These are phyloP conservation scores for Tuber indicum DNA, from an alignment of 495 filamentous ascomycete genomes.

Conservation along the genomic window DNA sequence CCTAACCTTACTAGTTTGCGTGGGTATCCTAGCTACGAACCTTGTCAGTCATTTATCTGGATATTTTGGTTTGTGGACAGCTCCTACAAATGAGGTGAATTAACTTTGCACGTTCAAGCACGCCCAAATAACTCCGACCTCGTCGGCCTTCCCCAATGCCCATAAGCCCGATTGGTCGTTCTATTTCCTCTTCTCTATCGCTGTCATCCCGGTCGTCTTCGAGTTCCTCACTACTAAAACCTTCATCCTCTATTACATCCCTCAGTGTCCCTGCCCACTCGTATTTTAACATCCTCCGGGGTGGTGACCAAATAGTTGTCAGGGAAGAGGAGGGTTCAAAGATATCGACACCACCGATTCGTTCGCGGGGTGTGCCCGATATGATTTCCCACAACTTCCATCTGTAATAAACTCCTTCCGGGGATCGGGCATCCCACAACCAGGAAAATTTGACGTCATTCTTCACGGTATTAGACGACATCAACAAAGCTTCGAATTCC, in stretches of 20 bases:
- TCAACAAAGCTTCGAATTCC: slow-evolving; percentile 87
- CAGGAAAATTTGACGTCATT: slow-evolving; percentile 84
- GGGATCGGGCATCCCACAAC: slow-evolving; percentile 80
- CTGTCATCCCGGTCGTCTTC: slow-evolving; percentile 69
- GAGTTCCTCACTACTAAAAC: slow-evolving; percentile 33
- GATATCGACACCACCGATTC: slow-evolving; percentile 34
- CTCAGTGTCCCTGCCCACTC: slow-evolving; percentile 36
- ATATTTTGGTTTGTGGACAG: slow-evolving; percentile 25
- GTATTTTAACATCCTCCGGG: slow-evolving; percentile 33
- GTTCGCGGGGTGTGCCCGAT: slow-evolving; percentile 50
- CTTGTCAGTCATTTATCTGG: slow-evolving; percentile 28
- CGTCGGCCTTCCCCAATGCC: slow-evolving; percentile 53
- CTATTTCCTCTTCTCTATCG: slow-evolving; percentile 61
- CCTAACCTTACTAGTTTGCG: slow-evolving; percentile 63
- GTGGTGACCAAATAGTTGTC: slow-evolving; percentile 36
- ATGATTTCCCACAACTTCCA: slow-evolving; percentile 84
- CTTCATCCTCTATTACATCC: slow-evolving; percentile 39
- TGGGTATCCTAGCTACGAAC: slow-evolving; percentile 76
- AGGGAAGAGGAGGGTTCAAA: slow-evolving; percentile 29
- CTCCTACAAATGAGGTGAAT: slow-evolving; percentile 42
- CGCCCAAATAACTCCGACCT: slow-evolving; percentile 63
- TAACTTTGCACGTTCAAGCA: slow-evolving; percentile 75
- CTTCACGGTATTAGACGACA: slow-evolving; percentile 74
- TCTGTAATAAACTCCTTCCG: slow-evolving; percentile 76
- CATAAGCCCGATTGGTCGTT: slow-evolving; percentile 47